Conservation (phyloP, 2,329 filamentous ascomycete species). For the Colletotrichum eremochloae region DNA sequence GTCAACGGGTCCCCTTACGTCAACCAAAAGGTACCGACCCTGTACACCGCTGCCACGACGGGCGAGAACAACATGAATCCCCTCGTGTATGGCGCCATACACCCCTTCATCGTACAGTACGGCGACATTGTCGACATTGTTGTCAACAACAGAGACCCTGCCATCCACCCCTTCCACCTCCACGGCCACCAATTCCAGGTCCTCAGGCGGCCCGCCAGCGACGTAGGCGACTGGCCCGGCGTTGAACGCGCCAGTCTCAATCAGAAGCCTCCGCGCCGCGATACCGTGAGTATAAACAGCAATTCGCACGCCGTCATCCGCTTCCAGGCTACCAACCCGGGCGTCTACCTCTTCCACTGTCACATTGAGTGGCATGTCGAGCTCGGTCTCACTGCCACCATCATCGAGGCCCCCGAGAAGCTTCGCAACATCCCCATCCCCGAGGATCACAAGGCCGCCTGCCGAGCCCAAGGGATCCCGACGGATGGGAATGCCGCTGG, state of each 20-base stretch:
- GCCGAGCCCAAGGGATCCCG: slow-evolving; percentile 60
- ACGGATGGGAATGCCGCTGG: slow-evolving; percentile 76
- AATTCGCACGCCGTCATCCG: slow-evolving; percentile 64
- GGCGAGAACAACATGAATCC: slow-evolving; percentile 59
- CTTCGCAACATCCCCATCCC: slow-evolving; percentile 70
- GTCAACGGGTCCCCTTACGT: slow-evolving; percentile 78
- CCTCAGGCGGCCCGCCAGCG: slow-evolving; percentile 55
- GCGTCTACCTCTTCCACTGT: slow-evolving; percentile 69
- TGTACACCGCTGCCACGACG: slow-evolving; percentile 78
- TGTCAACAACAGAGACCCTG: slow-evolving; percentile 63
- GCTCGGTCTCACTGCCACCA: slow-evolving; percentile 67
- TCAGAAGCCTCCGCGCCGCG: slow-evolving; percentile 50
- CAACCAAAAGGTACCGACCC: slow-evolving; percentile 75
- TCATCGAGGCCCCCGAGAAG: slow-evolving; percentile 69
- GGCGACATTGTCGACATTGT: slow-evolving; percentile 61
- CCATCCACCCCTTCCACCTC: slow-evolving; percentile 66
- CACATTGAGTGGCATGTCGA: slow-evolving; percentile 74
- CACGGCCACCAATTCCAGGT: slow-evolving; percentile 70
- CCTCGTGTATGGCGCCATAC: slow-evolving; percentile 58
- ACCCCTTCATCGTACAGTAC: slow-evolving; percentile 56
- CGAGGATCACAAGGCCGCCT: slow-evolving; percentile 65
- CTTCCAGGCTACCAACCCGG: slow-evolving; percentile 66
- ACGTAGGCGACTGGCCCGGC: slow-evolving; percentile 54
- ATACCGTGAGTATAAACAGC: slow-evolving; percentile 55
- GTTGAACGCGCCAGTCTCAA: slow-evolving; percentile 47